A percentile compares a stretch with the other conserved stretches of the same genome.
Conservation (phyloP, 176 grass and related monocot species). For the Puya raimondii region DNA sequence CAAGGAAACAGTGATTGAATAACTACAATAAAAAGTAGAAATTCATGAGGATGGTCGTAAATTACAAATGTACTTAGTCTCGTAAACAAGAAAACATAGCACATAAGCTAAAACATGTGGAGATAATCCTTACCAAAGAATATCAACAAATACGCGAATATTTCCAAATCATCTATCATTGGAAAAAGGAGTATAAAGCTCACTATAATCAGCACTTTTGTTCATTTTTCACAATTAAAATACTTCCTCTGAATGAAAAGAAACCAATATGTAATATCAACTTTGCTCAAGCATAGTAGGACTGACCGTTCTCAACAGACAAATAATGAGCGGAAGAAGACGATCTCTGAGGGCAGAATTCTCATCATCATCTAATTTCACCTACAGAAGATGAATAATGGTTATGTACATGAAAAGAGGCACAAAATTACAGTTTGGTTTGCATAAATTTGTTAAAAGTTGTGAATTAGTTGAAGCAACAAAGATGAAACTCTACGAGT, state of each 20-base stretch:
- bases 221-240: too few species aligned
- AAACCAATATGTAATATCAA: constrained; percentile 16
- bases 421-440: neutral
- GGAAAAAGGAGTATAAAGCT: too few species aligned
- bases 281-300: constrained; percentile 12
- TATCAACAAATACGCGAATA: too few species aligned
- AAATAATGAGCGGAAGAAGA: constrained; percentile 95
- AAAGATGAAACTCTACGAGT: too few species aligned
- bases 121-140: too few species aligned
- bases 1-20: neutral
- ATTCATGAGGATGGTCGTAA: neutral
- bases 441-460: neutral
- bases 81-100: neutral
- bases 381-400: constrained; percentile 33
- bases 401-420: neutral
- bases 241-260: neutral
- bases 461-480: too few species aligned
- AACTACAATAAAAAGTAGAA: neutral
- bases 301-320: constrained; percentile 83
- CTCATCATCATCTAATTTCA: constrained; percentile 53
- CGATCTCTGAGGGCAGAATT: constrained; percentile 64
- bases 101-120: neutral
- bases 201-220: neutral
- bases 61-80: neutral
- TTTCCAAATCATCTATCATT: too few species aligned